Base-by-base conservation (phyloP, 2,329 filamentous ascomycete species). In the Penicillium rolfsii region DNA sequence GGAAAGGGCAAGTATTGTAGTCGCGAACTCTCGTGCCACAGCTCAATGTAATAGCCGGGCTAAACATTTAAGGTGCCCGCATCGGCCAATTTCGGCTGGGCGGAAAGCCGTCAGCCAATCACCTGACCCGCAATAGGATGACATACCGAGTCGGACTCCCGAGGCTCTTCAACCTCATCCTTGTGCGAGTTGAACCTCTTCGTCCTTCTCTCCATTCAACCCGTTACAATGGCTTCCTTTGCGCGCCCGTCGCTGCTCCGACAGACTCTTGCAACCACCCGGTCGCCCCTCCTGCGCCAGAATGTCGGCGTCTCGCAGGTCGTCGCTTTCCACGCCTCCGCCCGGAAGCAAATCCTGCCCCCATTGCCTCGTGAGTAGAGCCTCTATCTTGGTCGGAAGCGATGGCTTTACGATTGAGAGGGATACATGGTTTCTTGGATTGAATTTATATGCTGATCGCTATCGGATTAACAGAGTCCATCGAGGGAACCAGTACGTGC, bases 281-380 rank as follows among this genome's bases (percentile, higher is more conserved):
- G 70, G 64, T 67, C 71, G 64, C 70, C 76, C 53, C 65, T 76
- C 60, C 70, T 71, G 64, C 73, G 70, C 65, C 73, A 70, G 67
- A 74, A 76, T 71, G 69, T 67, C 58, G 71, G 71, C 38, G 67
- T 74, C 59, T 79, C 80, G 68, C 83, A 87, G 77, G 83, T 88
- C 71, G 89, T 93, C 67, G 89, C 91, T 70, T 97, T 99, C 85
- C 93, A 97, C 80, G 91, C 89, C 73, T 91, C 91, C 45, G 84
- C 87, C 79, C 86, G 86, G 80, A 86, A 87, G 78, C 84, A 85
- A 74, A 89, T 94, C 73, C 85, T 99, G 60, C 92, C 94, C 62
- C 89, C 93, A 58, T 86, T 90, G 67, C 93, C 93, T 73, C 95
- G 93, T 95, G 83, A 81, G 90, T 85, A 40, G 33, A 35, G 36